Evolutionary conservation across 805 yeast genomes (phyloP), one percentile per base, ranked within the genome.

Genomic region (Wickerhamomyces tratensis): DNA sequence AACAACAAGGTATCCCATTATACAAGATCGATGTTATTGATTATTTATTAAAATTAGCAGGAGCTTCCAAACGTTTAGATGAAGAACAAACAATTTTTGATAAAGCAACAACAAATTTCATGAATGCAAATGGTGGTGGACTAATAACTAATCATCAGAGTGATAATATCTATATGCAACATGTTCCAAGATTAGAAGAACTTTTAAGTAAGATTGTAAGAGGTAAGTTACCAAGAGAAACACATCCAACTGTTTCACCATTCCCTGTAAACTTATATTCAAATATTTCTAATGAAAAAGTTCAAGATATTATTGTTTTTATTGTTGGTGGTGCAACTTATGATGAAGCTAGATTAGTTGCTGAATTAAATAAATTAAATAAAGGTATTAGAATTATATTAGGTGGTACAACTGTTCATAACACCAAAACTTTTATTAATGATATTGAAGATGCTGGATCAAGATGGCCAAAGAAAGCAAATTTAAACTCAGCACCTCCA

Each of bases 241-340:
- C 41, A n/a, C 74, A 69, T 48, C 79, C 76, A 26, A 67, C 72
- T 26, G 59, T 71, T 41, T 67, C 68, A 30, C 61, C 68, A 30
- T 50, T 50, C 26, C 41, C 46, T 15, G 39, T 41, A n/a, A 38
- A 42, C 6, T 42, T 49, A n/a, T 52, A 52, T 35, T 41, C 41
- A n/a, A 45, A 51, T 35, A n/a, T 54, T 25, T 42, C 52, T 42
- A 14, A 39, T 33, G 65, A 65, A 29, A 65, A 68, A 27, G 69
- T 74, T 1, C 85, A 81, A 52, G 89, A 84, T 51, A 65, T 85
- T n/a, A 71, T 85, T 5, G 65, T 85, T 1, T 85, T 79, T 56
- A 63, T 84, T 41, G 77, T 86, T 41, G 98, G 97, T 6, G 98
- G 98, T 13, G 82, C 76, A 2, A 91, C 98, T 1, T 87, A 77